Percentiles rank a stretch among this genome's conserved stretches.
phyloP scores from a whole-genome alignment of 148 eudicot genomes.

The Rhododendron simsii region DNA sequence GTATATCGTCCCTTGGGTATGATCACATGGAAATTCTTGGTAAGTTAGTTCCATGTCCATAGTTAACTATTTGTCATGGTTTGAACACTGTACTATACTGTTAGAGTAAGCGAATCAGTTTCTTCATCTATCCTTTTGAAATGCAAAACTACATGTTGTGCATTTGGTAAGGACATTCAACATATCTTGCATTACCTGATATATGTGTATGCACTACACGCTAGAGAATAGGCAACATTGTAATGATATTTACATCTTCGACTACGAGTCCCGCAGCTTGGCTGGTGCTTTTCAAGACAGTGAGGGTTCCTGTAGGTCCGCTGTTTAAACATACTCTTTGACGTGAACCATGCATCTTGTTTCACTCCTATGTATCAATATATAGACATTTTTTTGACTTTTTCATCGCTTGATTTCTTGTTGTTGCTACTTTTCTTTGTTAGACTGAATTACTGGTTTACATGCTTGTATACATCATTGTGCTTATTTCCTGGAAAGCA shows the following conservation, averaged over 20 bases:
- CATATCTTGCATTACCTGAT: background rate
- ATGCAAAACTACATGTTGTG: background rate
- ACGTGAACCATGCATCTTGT: background rate
- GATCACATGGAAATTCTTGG: constrained; percentile 99
- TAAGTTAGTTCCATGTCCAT: constrained; percentile 43
- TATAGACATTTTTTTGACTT: background rate
- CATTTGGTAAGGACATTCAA: background rate
- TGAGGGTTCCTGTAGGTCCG: background rate
- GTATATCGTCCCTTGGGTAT: constrained; percentile 92
- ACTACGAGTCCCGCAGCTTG: background rate
- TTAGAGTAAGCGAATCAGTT: background rate
- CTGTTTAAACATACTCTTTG: background rate
- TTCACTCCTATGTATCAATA: background rate
- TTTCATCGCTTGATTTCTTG: background rate
- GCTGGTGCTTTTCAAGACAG: background rate
- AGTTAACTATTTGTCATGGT: constrained; percentile 1
- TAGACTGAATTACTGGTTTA: background rate
- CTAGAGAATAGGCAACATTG: background rate
- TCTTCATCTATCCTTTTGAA: background rate
- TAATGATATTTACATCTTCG: background rate
- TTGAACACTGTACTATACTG: background rate
- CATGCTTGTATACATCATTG: background rate
- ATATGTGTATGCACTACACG: background rate
- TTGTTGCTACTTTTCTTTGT: background rate
- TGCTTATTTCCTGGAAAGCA: background rate